Conservation (phyloP, 1,284 basidiomycete species). For the Ustilago crameri region DNA sequence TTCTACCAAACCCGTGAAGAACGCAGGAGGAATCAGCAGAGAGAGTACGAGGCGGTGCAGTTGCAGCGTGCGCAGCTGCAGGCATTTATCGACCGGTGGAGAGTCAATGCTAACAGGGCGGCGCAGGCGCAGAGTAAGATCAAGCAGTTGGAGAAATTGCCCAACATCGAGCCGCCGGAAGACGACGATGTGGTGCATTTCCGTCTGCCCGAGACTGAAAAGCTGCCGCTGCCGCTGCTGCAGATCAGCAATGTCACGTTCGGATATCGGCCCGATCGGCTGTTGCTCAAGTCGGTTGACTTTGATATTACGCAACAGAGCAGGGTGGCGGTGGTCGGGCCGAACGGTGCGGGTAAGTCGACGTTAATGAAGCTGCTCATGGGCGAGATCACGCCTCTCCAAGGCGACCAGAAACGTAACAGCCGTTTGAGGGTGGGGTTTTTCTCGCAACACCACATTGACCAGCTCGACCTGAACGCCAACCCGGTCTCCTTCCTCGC, state of each 20-base stretch:
- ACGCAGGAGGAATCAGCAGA: conserved; percentile 86
- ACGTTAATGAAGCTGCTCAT: conserved; percentile 96
- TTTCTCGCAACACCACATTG: conserved; percentile 88
- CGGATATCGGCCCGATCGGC: conserved; percentile 84
- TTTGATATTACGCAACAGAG: conserved; percentile 75
- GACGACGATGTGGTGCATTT: conserved; percentile 81
- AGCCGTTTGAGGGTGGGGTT: conserved; percentile 77
- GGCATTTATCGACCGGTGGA: conserved; percentile 80
- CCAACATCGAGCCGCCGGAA: conserved; percentile 91
- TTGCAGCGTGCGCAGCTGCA: conserved; percentile 93
- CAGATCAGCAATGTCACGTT: conserved; percentile 93
- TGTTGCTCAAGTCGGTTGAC: conserved; percentile 83
- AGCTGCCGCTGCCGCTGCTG: conserved; percentile 94
- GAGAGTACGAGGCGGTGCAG: conserved; percentile 84
- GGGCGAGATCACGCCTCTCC: conserved; percentile 82
- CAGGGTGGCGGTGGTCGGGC: conserved; percentile 63
- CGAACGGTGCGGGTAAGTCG: conserved; percentile 72
- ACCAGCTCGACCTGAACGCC: conserved; percentile 85
- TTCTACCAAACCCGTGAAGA: conserved; percentile 99
- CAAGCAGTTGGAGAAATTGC: conserved; percentile 97
- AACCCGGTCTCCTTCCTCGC: conserved; percentile 92
- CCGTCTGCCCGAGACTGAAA: conserved; percentile 70
- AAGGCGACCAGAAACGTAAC: conserved; percentile 88
- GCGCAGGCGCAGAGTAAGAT: conserved; percentile 93
- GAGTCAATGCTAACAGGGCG: conserved; percentile 66